These are phyloP conservation scores for Bjerkandera adusta DNA, from an alignment of 1,284 basidiomycete species.

Conservation along the genomic window DNA sequence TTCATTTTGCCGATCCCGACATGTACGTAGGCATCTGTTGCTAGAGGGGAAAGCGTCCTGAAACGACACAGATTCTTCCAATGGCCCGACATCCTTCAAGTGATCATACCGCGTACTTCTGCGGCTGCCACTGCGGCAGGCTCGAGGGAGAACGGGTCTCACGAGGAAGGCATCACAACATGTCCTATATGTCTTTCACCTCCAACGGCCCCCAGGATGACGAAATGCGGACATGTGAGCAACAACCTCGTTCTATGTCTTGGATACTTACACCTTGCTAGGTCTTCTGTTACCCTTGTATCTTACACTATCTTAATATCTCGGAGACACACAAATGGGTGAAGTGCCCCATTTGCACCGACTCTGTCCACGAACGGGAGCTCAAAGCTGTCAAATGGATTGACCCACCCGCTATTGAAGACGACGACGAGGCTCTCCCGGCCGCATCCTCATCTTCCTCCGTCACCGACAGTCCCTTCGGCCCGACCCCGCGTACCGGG, in stretches of 20 bases:
- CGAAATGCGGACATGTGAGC: slow-evolving; percentile 95
- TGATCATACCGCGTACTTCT: slow-evolving; percentile 84
- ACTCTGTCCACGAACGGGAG: slow-evolving; percentile 88
- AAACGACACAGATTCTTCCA: slow-evolving; percentile 72
- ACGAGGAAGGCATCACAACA: slow-evolving; percentile 63
- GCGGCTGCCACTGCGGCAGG: slow-evolving; percentile 54
- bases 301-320: slow-evolving; percentile 87
- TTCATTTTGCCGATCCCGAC: slow-evolving; percentile 93
- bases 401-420: slow-evolving; percentile 40
- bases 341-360: slow-evolving; percentile 95
- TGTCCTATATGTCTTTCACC: slow-evolving; percentile 96
- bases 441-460: slow-evolving; percentile 48
- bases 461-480: slow-evolving; percentile 30
- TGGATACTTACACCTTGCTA: slow-evolving; percentile 28
- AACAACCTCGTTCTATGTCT: slow-evolving; percentile 14
- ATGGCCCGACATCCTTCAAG: slow-evolving; percentile 96
- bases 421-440: slow-evolving; percentile 33
- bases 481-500: slow-evolving; percentile 45
- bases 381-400: slow-evolving; percentile 92
- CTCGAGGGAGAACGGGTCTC: slow-evolving; percentile 33
- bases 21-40: slow-evolving; percentile 55
- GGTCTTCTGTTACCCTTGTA: slow-evolving; percentile 91
- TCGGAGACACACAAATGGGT: slow-evolving; percentile 83
- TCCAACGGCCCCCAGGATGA: slow-evolving; percentile 93
- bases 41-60: slow-evolving; percentile 15